These are phyloP conservation scores for Mortierella sp. DNA, from an alignment of 371 early-diverging fungal species.

Conservation along the genomic window DNA sequence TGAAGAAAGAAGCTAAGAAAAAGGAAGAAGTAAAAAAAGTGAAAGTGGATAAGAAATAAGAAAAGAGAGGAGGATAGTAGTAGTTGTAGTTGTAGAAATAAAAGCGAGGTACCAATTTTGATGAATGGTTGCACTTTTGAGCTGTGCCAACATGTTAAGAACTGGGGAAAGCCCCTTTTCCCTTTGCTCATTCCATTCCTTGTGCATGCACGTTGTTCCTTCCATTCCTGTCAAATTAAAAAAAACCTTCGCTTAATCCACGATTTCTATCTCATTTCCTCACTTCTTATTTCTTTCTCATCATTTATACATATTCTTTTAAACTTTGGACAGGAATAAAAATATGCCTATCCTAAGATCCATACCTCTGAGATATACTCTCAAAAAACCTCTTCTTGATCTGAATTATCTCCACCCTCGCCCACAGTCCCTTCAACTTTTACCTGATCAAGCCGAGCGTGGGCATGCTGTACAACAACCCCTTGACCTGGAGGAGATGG, in stretches of 20 bases:
- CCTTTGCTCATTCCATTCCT: too few relatives aligned
- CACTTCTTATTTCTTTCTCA: too few relatives aligned
- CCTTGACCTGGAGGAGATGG: background rate
- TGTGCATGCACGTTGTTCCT: too few relatives aligned
- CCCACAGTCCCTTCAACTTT: background rate
- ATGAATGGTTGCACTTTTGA: too few relatives aligned
- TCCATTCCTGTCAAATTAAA: background rate
- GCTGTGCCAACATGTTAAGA: too few relatives aligned
- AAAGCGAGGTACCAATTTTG: too few relatives aligned
- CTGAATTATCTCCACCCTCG: background rate
- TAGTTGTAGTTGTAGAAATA: too few relatives aligned
- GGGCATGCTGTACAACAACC: slow-evolving; percentile 16
- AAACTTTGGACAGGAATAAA: background rate
- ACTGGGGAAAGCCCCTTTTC: too few relatives aligned
- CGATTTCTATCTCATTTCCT: too few relatives aligned
- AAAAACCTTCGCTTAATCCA: background rate
- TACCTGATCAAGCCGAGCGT: slow-evolving; percentile 10
- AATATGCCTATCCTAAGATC: slow-evolving; percentile 42
- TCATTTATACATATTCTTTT: background rate
- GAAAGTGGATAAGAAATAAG: background rate
- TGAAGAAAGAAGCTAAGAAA: too few relatives aligned
- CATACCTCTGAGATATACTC: slow-evolving; percentile 27
- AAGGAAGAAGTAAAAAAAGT: background rate
- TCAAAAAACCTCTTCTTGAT: slow-evolving; percentile 28
- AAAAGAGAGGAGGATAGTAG: background rate